Evolutionary conservation across 2,329 filamentous ascomycete genomes (phyloP).

Genomic region (Aspergillus persii): DNA sequence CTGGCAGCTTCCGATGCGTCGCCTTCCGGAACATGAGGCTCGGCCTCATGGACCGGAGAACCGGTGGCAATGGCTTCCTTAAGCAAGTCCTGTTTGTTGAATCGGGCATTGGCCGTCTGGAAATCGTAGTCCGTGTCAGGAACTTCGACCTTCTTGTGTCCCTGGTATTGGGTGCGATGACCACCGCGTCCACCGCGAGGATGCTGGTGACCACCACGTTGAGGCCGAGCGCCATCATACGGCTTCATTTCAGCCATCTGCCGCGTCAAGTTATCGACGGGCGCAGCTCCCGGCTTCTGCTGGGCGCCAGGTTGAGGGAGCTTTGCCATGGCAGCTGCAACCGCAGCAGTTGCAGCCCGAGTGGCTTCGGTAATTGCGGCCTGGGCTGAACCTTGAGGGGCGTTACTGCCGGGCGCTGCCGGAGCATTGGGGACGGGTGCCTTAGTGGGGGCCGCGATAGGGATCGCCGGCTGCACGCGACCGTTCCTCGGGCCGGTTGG

Average conservation of each 20-base stretch:
- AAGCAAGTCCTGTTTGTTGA: constrained; percentile 81
- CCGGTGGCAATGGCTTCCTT: constrained; percentile 82
- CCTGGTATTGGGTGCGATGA: constrained; percentile 43
- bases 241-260: constrained; percentile 48
- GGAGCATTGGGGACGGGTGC: constrained; percentile 33
- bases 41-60: constrained; percentile 60
- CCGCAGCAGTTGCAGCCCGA: constrained; percentile 49
- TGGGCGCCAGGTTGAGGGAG: constrained; percentile 40
- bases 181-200: constrained; percentile 48
- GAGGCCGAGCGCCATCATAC: constrained; percentile 36
- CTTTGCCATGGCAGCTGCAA: constrained; percentile 53
- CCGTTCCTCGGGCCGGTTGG: constrained; percentile 39
- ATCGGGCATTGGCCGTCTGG: constrained; percentile 78
- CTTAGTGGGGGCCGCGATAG: constrained; percentile 40
- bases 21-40: constrained; percentile 50
- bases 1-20: constrained; percentile 31
- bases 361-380: constrained; percentile 48
- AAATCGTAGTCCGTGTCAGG: constrained; percentile 93
- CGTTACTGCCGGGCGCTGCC: constrained; percentile 23
- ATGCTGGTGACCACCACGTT: constrained; percentile 38
- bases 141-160: constrained; percentile 73
- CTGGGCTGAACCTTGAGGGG: constrained; percentile 30
- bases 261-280: constrained; percentile 44
- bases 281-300: constrained; percentile 32
- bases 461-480: constrained; percentile 47